Conservation (phyloP, 2,329 filamentous ascomycete species). For the Neonectria neomacrospora region DNA sequence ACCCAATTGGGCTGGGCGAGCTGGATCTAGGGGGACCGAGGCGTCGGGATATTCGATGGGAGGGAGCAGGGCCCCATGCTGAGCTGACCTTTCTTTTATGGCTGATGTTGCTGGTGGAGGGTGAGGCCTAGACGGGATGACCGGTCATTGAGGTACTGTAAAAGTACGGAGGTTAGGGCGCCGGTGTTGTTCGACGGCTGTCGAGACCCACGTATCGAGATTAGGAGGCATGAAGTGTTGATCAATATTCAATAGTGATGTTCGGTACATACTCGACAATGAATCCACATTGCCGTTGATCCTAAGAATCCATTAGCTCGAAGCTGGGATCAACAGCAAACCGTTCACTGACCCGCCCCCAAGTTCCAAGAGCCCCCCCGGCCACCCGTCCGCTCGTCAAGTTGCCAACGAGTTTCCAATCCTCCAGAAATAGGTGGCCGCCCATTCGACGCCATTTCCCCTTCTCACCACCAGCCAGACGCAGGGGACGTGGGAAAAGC, state of each 20-base stretch:
- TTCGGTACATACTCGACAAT: background rate
- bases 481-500: conserved; percentile 7
- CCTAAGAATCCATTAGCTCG: conserved; percentile 16
- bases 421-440: conserved; percentile 6
- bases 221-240: background rate
- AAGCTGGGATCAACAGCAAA: conserved; percentile 14
- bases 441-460: background rate
- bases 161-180: background rate
- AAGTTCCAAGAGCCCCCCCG: conserved; percentile 12
- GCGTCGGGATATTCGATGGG: conserved; percentile 15
- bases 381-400: conserved; percentile 1
- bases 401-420: conserved; percentile 15
- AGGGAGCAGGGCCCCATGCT: conserved; percentile 3
- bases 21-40: conserved; percentile 4
- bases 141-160: background rate
- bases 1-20: conserved; percentile 8
- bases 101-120: background rate
- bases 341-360: conserved; percentile 16
- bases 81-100: background rate
- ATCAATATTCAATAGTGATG: no score
- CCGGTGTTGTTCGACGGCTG: background rate
- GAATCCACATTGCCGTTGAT: conserved; percentile 2
- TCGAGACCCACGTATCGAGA: conserved; percentile 8
- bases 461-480: background rate
- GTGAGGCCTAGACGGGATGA: conserved; percentile 10